Evolutionary conservation across 225 moss, liverwort and hornwort genomes (phyloP), one percentile per base, ranked within the genome.

Genomic region (Marchantia paleacea): DNA sequence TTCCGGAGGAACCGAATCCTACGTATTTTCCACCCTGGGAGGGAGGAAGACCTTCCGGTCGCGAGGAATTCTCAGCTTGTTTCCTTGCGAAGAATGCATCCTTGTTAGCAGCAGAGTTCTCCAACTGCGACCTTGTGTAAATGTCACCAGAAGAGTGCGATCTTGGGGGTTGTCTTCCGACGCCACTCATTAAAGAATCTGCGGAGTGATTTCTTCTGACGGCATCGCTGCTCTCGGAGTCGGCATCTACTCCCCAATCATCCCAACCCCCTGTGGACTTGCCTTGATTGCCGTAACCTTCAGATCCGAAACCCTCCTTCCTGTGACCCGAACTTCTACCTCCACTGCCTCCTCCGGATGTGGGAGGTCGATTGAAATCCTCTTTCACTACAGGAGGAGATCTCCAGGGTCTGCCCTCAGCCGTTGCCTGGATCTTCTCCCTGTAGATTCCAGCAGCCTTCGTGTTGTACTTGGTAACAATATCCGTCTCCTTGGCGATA

Each of bases 1-100:
- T 93, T 58, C 95, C 91, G 10, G 81, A 91, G 0, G 97, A 99
- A 48, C 97, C 97, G 18, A 99, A 99, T 69, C 97, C 97, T 26
- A 99, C 97, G 19, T 95, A 99, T 88, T 95, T 95, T 78, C 97
- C 97, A 3, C 97, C 97, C 81, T 99, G 95, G 49, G 97, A 99
- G 12, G 97, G 97, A n/a, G 92, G 95, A 68, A 99, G 83, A 39
- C 92, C 89, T 52, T 92, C 95, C 22, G 97, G 91, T 49, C 93
- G 91, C 55, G 93, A 85, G 20, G 93, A 88, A 77, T 99, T 99
- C 88, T 95, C 95, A 12, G 82, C 10, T 85, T 95, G 95, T 79
- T 92, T 99, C 58, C 90, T 89, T 18, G 92, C 91, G 67, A 99
- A 99, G 66, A 94, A 99, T 0, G 80, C 62, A 15, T 95, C 95